Evolutionary conservation across 2,329 filamentous ascomycete species (phyloP).

Genomic region (Chaetomiaceae sp.): DNA sequence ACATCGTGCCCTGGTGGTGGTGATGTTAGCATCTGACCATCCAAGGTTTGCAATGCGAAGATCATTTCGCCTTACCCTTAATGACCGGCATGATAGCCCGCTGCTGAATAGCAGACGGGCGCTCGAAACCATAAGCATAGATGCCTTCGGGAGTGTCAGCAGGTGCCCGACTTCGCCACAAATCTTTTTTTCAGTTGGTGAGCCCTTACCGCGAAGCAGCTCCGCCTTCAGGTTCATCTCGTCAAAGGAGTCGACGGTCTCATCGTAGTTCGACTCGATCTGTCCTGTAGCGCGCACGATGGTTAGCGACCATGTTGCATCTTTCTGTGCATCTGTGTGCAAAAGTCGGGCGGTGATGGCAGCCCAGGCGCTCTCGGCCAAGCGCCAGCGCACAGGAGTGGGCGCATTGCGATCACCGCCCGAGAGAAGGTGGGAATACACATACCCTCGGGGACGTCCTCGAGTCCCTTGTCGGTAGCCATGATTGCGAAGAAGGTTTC

Average conservation of each 20-base stretch:
- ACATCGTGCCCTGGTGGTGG: slow-evolving; percentile 77
- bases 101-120: slow-evolving; percentile 98
- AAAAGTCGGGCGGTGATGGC: slow-evolving; percentile 7
- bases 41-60: neutral
- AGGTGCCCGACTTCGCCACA: slow-evolving; percentile 15
- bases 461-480: slow-evolving; percentile 97
- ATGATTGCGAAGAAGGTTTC: slow-evolving; percentile 73
- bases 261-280: slow-evolving; percentile 99
- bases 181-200: slow-evolving; percentile 14
- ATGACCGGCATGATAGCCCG: slow-evolving; percentile 99
- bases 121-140: slow-evolving; percentile 99
- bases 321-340: neutral
- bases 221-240: slow-evolving; percentile 96
- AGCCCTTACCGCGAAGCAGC: slow-evolving; percentile 77
- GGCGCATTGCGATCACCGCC: slow-evolving; percentile 5
- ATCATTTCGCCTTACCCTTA: slow-evolving; percentile 65
- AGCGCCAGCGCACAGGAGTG: neutral
- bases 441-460: slow-evolving; percentile 94
- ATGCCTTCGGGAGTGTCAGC: slow-evolving; percentile 56
- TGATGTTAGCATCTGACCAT: slow-evolving; percentile 13
- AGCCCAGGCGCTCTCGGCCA: neutral
- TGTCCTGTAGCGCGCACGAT: slow-evolving; percentile 58
- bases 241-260: slow-evolving; percentile 98
- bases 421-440: slow-evolving; percentile 28
- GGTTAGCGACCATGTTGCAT: slow-evolving; percentile 19